A percentile compares a stretch with the other conserved stretches of the same genome.
Evolutionary conservation across 2,329 filamentous ascomycete species (phyloP).

Genomic region (Elsinoe australis): DNA sequence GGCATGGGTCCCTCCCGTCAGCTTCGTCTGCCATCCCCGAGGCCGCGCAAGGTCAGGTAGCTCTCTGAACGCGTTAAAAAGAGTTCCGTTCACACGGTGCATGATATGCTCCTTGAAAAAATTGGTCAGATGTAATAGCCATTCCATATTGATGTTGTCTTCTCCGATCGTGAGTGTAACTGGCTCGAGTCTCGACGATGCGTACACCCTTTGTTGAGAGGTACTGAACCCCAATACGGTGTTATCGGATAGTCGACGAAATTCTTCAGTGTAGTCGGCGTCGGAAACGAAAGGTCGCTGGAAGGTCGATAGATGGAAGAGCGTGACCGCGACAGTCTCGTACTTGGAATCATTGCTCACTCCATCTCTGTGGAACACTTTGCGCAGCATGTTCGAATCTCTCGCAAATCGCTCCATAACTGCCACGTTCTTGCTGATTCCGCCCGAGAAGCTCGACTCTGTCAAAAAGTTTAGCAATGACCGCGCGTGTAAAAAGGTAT

Average conservation of each 20-base stretch:
- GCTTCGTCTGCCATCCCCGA: slow-evolving; percentile 35
- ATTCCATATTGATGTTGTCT: slow-evolving; percentile 38
- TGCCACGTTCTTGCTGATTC: slow-evolving; percentile 29
- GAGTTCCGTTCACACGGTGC: slow-evolving; percentile 27
- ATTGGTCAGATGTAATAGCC: slow-evolving; percentile 43
- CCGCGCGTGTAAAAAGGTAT: neutral
- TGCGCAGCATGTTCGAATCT: slow-evolving; percentile 21
- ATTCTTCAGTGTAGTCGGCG: neutral
- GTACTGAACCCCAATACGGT: slow-evolving; percentile 33
- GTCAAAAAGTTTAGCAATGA: slow-evolving; percentile 17
- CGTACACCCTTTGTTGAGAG: slow-evolving; percentile 42
- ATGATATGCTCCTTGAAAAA: slow-evolving; percentile 49
- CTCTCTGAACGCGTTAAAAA: no score
- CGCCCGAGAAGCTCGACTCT: slow-evolving; percentile 30
- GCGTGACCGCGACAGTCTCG: slow-evolving; percentile 26
- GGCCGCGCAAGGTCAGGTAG: neutral
- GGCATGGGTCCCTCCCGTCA: slow-evolving; percentile 27
- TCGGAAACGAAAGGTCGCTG: neutral
- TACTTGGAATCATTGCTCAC: slow-evolving; percentile 19
- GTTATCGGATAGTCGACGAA: neutral
- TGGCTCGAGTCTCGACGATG: slow-evolving; percentile 27
- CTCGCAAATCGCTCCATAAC: slow-evolving; percentile 29
- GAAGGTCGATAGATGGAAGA: slow-evolving; percentile 23
- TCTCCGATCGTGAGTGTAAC: slow-evolving; percentile 40
- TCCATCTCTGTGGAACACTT: slow-evolving; percentile 9